Base-by-base conservation (phyloP, 2,329 filamentous ascomycete species). In the Graphium sp. region DNA sequence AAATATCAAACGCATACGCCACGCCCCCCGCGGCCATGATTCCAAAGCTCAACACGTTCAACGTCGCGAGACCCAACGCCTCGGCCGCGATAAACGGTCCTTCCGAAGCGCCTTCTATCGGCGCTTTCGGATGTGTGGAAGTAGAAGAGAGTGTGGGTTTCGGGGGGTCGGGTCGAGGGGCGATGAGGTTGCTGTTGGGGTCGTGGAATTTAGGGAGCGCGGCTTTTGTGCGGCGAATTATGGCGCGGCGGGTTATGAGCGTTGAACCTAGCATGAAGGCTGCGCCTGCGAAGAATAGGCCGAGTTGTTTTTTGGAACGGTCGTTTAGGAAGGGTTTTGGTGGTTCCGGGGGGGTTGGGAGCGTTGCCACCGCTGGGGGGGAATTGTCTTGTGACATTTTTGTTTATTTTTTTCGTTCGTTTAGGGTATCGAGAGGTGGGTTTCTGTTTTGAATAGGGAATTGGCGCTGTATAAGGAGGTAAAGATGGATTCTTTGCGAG, bases 51-150 rank as follows among this genome's bases (percentile, higher is more conserved):
- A 74, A 44, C 9, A 89, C 81, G 41, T 93, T 93, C 40, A 94
- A 63, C 0, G 85, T 93, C 0, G 87, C 89, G 20, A 94, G 58
- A 27, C 75, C 79, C 14, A 98, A 58, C 0, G 87, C 87, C 50
- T 92, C 79, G 19, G 78, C 53, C 1, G 87, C 87, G 37, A 94
- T 75, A 22, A 78, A 47, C 2, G 70, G 63, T 6, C 74, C 73
- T 42, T 75, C 76, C 27, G 18, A 4, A 29, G 27, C 9, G 9
- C 8, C 17, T 16, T 53, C 40, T 40, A 24, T 39, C 41, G 6
- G 49, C 34, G 21, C 45, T 41, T 28, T 49, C 47, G n/a, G 36
- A 37, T 6, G 39, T 34, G 35, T 52, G 45, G 29, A 47, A 28
- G 18, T 33, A 36, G 17, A 32, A 28, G 13, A 39, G 35, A 5